Evolutionary conservation across 495 filamentous ascomycete genomes (phyloP), one percentile per base, ranked within the genome.

Genomic region (Viridothelium virens): DNA sequence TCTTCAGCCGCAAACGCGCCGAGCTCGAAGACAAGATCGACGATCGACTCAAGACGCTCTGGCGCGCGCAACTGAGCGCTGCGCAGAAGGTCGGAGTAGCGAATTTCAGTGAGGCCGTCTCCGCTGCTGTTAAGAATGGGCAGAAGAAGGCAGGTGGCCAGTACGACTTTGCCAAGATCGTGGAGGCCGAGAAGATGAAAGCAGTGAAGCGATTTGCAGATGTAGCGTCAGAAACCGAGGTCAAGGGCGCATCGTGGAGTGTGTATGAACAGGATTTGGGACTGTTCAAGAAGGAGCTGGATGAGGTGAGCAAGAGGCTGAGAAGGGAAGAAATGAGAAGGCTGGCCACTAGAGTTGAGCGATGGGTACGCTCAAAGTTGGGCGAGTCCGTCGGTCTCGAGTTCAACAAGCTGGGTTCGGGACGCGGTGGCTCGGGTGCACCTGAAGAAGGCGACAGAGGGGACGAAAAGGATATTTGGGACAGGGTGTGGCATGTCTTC

Each of bases 101-200:
- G n/a, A 83, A 86, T 2, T 98, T 98, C 74, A 92, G 86, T 70
- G 90, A 96, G 11, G 89, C 91, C 0, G 94, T 98, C 59, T 84
- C 82, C 46, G 82, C 84, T 2, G 80, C 85, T n/a, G 94, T 96
- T 59, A 96, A 96, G 74, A 79, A 84, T 1, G 92, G 92, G 0
- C 93, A 97, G 76, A 96, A 96, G 81, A 90, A 91, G 65, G 53
- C 53, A 7, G 91, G 90, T 25, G 86, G 84, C 12, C 81, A 79
- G 63, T 97, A 98, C 73, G 94, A 97, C 73, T 98, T 98, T 76
- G 91, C 92, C 38, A 89, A 91, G 70, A 97, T 97, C 64, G 95
- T 98, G 2, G 86, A 88, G 38, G 80, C 85, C 61, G 90, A 96
- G 75, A 93, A 91, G 72, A 83, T 83, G 65, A 83, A 83, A 71